phyloP scores from a whole-genome alignment of 805 yeast species.

The Pichia thaimueangensis region DNA sequence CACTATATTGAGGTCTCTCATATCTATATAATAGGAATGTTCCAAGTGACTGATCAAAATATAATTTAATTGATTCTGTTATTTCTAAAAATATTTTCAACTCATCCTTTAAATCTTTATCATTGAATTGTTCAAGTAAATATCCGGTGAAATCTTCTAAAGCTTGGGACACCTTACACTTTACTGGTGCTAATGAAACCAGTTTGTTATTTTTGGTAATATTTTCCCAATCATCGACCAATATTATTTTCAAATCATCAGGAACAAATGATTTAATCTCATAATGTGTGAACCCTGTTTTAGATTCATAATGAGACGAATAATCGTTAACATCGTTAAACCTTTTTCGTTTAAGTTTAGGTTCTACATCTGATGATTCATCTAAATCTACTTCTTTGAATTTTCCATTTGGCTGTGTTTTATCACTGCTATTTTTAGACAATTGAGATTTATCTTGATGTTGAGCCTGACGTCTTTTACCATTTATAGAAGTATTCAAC shows the following conservation, averaged over 20 bases:
- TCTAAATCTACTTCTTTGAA: neutral
- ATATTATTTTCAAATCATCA: slow-evolving; percentile 54
- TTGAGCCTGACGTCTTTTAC: neutral
- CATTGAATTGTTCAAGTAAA: slow-evolving; percentile 33
- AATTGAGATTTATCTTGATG: neutral
- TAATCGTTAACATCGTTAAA: neutral
- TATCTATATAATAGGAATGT: slow-evolving; percentile 64
- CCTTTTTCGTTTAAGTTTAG: slow-evolving; percentile 1
- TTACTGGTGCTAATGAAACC: slow-evolving; percentile 57
- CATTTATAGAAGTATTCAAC: neutral
- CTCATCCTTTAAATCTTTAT: slow-evolving; percentile 39
- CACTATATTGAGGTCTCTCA: slow-evolving; percentile 68
- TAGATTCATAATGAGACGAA: slow-evolving; percentile 7
- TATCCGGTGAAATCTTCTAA: slow-evolving; percentile 40
- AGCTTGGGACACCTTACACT: slow-evolving; percentile 46
- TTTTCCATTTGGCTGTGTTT: too few relatives aligned
- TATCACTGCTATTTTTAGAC: neutral
- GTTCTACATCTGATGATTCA: neutral
- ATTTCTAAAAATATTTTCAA: slow-evolving; percentile 58
- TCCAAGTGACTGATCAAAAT: slow-evolving; percentile 71
- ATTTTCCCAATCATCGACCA: slow-evolving; percentile 92
- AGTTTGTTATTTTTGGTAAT: slow-evolving; percentile 75
- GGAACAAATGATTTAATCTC: slow-evolving; percentile 59
- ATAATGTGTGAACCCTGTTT: slow-evolving; percentile 11
- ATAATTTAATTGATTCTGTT: slow-evolving; percentile 58